Percentiles rank a stretch among this genome's conserved stretches.
Evolutionary conservation across 2,329 filamentous ascomycete genomes (phyloP).

Genomic region (Rutstroemia sp.): DNA sequence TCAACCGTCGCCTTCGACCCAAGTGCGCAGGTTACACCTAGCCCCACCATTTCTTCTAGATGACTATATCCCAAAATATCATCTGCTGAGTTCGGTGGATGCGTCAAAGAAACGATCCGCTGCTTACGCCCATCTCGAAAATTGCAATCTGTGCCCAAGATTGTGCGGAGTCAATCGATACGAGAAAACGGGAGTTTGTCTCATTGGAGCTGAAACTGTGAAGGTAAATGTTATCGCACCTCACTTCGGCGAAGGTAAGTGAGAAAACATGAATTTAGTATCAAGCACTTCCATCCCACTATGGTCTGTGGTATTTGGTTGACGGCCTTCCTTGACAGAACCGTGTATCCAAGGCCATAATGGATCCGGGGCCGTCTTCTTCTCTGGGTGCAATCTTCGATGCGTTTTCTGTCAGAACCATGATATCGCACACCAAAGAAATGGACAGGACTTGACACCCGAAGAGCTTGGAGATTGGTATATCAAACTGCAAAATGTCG

Average conservation of each 20-base stretch:
- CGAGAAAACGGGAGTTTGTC: conserved; percentile 68
- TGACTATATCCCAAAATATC: conserved; percentile 66
- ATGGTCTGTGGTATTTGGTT: background rate
- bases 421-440: conserved; percentile 75
- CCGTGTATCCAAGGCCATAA: conserved; percentile 78
- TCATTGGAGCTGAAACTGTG: conserved; percentile 64
- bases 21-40: conserved; percentile 36
- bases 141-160: conserved; percentile 77
- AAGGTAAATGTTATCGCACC: conserved; percentile 82
- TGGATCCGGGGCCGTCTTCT: conserved; percentile 68
- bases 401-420: conserved; percentile 79
- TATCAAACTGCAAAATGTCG: conserved; percentile 71
- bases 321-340: conserved; percentile 34
- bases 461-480: conserved; percentile 78
- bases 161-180: conserved; percentile 75
- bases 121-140: conserved; percentile 66
- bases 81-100: conserved; percentile 58
- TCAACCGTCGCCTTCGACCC: background rate
- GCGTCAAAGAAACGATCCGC: conserved; percentile 64
- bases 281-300: background rate
- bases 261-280: conserved; percentile 1
- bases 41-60: conserved; percentile 64
- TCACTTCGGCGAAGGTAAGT: conserved; percentile 68
- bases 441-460: conserved; percentile 70
- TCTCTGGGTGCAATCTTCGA: conserved; percentile 40